Percentiles rank a stretch among this genome's conserved stretches.
phyloP scores from a whole-genome alignment of 768 basidiomycete species.

The Tephrocybe sp. region DNA sequence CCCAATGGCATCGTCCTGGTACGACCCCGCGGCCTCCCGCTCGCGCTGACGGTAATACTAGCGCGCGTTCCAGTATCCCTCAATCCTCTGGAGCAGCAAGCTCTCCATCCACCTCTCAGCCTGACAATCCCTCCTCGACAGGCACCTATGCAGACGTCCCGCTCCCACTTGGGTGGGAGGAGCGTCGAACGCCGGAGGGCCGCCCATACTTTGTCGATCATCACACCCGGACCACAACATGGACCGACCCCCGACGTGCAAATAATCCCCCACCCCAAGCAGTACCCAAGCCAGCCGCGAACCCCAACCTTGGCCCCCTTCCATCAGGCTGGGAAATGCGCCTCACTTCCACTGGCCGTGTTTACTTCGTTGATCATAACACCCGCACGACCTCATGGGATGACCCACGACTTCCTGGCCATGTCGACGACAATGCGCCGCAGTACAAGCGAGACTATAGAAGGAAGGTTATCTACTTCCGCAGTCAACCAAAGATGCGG shows the following conservation, averaged over 20 bases:
- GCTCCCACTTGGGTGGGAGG: conserved; percentile 90
- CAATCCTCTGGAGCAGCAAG: conserved; percentile 16
- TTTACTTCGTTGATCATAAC: conserved; percentile 94
- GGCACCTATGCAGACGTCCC: conserved; percentile 61
- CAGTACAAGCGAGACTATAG: conserved; percentile 95
- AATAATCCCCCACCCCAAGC: conserved; percentile 51
- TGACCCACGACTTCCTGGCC: conserved; percentile 83
- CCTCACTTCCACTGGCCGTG: conserved; percentile 76
- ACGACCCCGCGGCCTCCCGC: conserved; percentile 27
- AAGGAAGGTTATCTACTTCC: conserved; percentile 90
- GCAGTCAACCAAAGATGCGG: conserved; percentile 85
- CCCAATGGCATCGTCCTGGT: conserved; percentile 72
- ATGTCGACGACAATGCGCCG: conserved; percentile 85
- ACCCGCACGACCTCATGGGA: conserved; percentile 91
- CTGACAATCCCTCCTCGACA: conserved; percentile 25
- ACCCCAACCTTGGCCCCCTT: conserved; percentile 71
- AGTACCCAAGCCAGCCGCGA: conserved; percentile 47
- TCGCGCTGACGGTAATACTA: conserved; percentile 24
- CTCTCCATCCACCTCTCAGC: conserved; percentile 7
- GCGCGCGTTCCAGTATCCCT: conserved; percentile 21
- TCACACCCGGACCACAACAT: conserved; percentile 87
- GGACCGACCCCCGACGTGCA: conserved; percentile 80
- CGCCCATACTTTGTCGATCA: conserved; percentile 66
- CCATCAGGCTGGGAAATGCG: conserved; percentile 97
- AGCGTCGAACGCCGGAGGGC: conserved; percentile 86